Conservation (phyloP, 2,329 filamentous ascomycete species). For the Dothistroma septosporum region DNA sequence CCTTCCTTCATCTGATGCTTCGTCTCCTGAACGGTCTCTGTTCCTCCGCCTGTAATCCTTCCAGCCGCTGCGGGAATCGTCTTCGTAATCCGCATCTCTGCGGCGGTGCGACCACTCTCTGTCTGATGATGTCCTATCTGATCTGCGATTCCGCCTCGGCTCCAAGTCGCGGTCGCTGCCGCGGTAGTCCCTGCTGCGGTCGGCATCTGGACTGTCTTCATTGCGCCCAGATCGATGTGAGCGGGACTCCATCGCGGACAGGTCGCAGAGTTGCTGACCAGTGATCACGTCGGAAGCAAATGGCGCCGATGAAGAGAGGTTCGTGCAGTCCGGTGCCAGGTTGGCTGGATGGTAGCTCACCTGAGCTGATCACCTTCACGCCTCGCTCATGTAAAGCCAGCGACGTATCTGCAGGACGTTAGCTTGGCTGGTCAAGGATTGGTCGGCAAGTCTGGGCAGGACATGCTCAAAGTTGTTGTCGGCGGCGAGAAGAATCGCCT, state of each 20-base stretch:
- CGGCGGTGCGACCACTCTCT: conserved; percentile 7
- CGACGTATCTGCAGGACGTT: no score
- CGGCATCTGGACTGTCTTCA: not conserved
- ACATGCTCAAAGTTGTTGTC: no score
- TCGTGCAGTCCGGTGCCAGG: not conserved
- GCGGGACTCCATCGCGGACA: not conserved
- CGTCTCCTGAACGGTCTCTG: conserved; percentile 11
- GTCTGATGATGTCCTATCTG: not conserved
- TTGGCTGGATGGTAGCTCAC: not conserved
- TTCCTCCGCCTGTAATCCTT: conserved; percentile 9
- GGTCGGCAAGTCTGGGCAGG: no score
- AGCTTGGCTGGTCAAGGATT: no score
- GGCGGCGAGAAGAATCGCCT: no score
- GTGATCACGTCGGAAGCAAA: not conserved
- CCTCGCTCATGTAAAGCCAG: no score
- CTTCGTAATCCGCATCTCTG: conserved; percentile 2
- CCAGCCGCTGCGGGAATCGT: conserved; percentile 3
- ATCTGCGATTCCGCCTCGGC: not conserved
- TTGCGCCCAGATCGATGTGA: not conserved
- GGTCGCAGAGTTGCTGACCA: not conserved
- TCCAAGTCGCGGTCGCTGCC: not conserved
- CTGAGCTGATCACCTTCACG: not conserved
- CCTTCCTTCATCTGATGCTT: conserved; percentile 9
- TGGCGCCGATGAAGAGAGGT: not conserved
- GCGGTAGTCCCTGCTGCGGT: not conserved